Conservation (phyloP, 495 filamentous ascomycete genomes). For the Annulohypoxylon stygium region DNA sequence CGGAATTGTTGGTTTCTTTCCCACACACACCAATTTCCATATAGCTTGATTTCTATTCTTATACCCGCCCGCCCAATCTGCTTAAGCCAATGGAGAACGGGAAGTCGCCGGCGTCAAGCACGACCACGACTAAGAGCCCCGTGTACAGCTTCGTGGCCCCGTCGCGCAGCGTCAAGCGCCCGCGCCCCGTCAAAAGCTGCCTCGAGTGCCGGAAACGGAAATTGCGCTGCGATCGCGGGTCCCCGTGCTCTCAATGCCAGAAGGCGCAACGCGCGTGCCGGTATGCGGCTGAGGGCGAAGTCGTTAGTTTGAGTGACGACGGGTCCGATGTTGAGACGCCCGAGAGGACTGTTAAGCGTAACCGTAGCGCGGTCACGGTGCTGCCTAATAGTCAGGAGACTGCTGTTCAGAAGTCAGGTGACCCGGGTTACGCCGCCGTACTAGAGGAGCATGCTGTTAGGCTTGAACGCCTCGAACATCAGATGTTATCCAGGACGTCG, state of each 20-base stretch:
- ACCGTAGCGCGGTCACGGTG: conserved; percentile 22
- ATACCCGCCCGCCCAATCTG: not conserved
- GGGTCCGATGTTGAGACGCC: conserved; percentile 51
- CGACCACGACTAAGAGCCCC: conserved; percentile 36
- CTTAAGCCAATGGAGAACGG: conserved; percentile 35
- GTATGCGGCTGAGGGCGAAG: conserved; percentile 53
- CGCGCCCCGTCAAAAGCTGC: conserved; percentile 60
- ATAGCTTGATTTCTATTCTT: not conserved
- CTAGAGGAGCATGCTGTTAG: conserved; percentile 52
- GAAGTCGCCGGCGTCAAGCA: conserved; percentile 41
- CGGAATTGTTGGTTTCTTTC: not conserved
- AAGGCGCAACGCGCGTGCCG: conserved; percentile 59
- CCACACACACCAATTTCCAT: not conserved
- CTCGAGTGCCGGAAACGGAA: conserved; percentile 68
- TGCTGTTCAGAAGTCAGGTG: conserved; percentile 14
- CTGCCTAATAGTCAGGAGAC: conserved; percentile 24
- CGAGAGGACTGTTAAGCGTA: conserved; percentile 53
- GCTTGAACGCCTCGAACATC: conserved; percentile 53
- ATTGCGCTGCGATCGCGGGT: conserved; percentile 69
- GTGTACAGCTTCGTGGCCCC: conserved; percentile 41
- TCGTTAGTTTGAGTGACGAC: conserved; percentile 53
- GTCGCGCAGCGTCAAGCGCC: conserved; percentile 56
- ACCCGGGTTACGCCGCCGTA: conserved; percentile 33
- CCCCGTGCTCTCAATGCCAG: conserved; percentile 70
- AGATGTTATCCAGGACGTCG: conserved; percentile 45